Percentiles rank a stretch among this genome's conserved stretches.
These are phyloP conservation scores for Cyberlindnera samutprakarnensis DNA, from an alignment of 805 yeast genomes.

Conservation along the genomic window DNA sequence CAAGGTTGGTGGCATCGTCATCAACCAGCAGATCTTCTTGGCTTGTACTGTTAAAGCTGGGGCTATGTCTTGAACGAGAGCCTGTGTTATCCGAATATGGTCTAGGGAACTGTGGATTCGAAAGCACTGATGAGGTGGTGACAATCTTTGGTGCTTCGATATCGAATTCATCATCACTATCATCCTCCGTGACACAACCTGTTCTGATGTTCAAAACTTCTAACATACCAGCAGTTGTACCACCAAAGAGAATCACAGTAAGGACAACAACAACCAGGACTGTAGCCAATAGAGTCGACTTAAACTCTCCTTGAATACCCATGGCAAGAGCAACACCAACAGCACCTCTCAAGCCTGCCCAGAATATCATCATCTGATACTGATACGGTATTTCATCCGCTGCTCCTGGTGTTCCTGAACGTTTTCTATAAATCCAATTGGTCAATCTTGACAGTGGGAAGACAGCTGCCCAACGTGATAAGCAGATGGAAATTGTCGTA, in stretches of 20 bases:
- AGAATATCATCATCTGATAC: constrained; percentile 97
- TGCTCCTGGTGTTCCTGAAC: constrained; percentile 40
- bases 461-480: constrained; percentile 95
- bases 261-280: constrained; percentile 94
- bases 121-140: constrained; percentile 10
- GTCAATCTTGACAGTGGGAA: constrained; percentile 85
- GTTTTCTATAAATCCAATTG: constrained; percentile 67
- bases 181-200: constrained; percentile 78
- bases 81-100: constrained; percentile 23
- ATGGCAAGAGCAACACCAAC: constrained; percentile 98
- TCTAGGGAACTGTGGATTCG: constrained; percentile 13
- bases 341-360: constrained; percentile 99
- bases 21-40: constrained; percentile 19
- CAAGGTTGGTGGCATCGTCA: constrained; percentile 16
- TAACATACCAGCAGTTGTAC: constrained; percentile 97
- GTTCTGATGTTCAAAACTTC: constrained; percentile 90
- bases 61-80: constrained; percentile 15
- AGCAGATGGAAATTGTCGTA: constrained; percentile 83
- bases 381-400: constrained; percentile 91
- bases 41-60: constrained; percentile 11
- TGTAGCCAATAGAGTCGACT: constrained; percentile 83
- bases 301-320: constrained; percentile 93
- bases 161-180: constrained; percentile 92
- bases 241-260: constrained; percentile 94
- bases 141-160: constrained; percentile 56